Evolutionary conservation across 192 early-diverging fungal genomes (phyloP).

Genomic region (Mortierella hygrophila): DNA sequence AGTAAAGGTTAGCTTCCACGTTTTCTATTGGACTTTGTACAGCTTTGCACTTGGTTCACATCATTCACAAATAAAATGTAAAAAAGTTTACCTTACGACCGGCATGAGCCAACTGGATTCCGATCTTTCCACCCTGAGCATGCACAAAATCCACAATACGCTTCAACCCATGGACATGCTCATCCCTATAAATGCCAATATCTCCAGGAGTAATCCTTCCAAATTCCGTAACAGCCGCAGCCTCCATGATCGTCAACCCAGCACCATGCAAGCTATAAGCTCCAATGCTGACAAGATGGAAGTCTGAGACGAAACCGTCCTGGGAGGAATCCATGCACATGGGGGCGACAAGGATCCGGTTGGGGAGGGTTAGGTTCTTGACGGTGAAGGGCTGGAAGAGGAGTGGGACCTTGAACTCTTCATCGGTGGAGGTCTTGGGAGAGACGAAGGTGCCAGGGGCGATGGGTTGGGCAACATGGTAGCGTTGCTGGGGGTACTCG

Average conservation of each 20-base stretch:
- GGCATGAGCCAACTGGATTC: slow-evolving; percentile 87
- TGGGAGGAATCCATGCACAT: slow-evolving; percentile 84
- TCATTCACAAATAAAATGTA: no score
- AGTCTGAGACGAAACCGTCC: slow-evolving; percentile 73
- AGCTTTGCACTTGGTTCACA: no score
- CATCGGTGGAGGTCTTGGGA: slow-evolving; percentile 11
- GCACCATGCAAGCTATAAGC: slow-evolving; percentile 82
- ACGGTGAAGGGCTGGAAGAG: slow-evolving; percentile 78
- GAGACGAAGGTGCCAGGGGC: slow-evolving; percentile 2
- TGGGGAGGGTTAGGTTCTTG: slow-evolving; percentile 74
- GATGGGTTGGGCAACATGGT: neutral
- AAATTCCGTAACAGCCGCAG: slow-evolving; percentile 74
- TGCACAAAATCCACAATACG: slow-evolving; percentile 73
- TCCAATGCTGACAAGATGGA: slow-evolving; percentile 71
- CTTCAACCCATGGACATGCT: slow-evolving; percentile 71
- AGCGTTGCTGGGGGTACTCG: slow-evolving; percentile 15
- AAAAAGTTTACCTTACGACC: slow-evolving; percentile 72
- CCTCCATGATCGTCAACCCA: slow-evolving; percentile 85
- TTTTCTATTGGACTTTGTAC: neutral
- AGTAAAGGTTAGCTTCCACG: neutral
- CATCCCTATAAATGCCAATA: slow-evolving; percentile 85
- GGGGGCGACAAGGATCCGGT: slow-evolving; percentile 81
- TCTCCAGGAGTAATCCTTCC: slow-evolving; percentile 84
- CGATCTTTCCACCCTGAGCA: slow-evolving; percentile 65
- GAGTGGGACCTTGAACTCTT: slow-evolving; percentile 8